These are phyloP conservation scores for Aurantiochytrium sp. DNA, from an alignment of 108 stramenopile genomes.

Conservation along the genomic window DNA sequence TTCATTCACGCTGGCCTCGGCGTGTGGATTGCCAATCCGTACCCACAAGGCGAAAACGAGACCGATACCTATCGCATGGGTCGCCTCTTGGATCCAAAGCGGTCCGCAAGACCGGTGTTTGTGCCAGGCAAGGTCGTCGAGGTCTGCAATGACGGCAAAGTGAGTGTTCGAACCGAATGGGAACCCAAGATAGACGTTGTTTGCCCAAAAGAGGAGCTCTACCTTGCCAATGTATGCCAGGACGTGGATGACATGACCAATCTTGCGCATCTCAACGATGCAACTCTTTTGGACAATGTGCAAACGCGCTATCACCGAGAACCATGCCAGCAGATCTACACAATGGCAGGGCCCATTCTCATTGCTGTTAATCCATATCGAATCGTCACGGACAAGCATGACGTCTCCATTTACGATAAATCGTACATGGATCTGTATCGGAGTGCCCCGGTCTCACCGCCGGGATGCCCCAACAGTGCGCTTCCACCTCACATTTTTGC, in stretches of 20 bases:
- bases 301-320: conserved; percentile 28
- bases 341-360: conserved; percentile 90
- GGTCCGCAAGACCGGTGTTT: background rate
- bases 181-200: background rate
- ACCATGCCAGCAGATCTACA: conserved; percentile 72
- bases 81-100: background rate
- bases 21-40: background rate
- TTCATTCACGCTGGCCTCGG: background rate
- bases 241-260: background rate
- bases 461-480: background rate
- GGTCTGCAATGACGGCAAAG: background rate
- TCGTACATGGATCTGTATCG: conserved; percentile 4
- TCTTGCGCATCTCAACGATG: background rate
- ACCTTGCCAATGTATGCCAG: background rate
- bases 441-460: no score
- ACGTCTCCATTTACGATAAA: conserved; percentile 20
- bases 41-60: background rate
- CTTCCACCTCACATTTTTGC: conserved; percentile 32
- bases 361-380: conserved; percentile 85
- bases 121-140: conserved; percentile 9
- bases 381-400: conserved; percentile 44
- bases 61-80: background rate
- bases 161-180: background rate
- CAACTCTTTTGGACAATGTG: background rate
- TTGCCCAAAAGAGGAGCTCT: background rate